These are phyloP conservation scores for Populus hybrid DNA, from an alignment of 441 rosid genomes.

Conservation along the genomic window DNA sequence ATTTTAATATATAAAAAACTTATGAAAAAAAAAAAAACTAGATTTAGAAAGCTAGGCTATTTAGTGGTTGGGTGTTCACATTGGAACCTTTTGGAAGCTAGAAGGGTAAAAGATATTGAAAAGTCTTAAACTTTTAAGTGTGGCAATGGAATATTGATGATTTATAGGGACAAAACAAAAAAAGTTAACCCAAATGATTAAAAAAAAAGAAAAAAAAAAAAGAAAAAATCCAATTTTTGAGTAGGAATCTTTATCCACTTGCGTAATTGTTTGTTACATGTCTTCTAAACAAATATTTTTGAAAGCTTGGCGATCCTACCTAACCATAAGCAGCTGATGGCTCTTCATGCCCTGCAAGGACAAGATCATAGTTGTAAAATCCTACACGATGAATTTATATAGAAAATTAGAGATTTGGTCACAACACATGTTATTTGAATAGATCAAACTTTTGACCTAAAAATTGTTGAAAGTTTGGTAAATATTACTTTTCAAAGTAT, in stretches of 20 bases:
- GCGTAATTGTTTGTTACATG: not conserved
- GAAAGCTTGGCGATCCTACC: constrained; percentile 15
- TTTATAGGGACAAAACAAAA: not conserved
- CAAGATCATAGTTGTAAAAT: not conserved
- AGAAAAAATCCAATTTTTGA: not conserved
- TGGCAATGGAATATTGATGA: not conserved
- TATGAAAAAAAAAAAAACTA: too few species aligned
- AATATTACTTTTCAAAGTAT: not conserved
- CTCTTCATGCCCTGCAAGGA: constrained; percentile 26
- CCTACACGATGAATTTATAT: too few species aligned
- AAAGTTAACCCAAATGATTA: not conserved
- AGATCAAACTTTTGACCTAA: too few species aligned
- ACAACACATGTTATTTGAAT: too few species aligned
- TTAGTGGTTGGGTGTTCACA: too few species aligned
- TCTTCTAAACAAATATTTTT: not conserved
- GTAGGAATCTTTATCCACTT: not conserved
- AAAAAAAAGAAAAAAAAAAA: too few species aligned
- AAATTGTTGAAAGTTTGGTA: too few species aligned
- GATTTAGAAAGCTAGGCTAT: too few species aligned
- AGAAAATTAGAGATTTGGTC: too few species aligned
- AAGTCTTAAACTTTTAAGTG: not conserved
- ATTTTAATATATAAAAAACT: too few species aligned
- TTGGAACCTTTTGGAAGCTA: not conserved
- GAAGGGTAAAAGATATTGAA: not conserved
- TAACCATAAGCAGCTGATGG: not conserved